Conservation (phyloP, 1,284 basidiomycete genomes). For the Malassezia vespertilionis region DNA sequence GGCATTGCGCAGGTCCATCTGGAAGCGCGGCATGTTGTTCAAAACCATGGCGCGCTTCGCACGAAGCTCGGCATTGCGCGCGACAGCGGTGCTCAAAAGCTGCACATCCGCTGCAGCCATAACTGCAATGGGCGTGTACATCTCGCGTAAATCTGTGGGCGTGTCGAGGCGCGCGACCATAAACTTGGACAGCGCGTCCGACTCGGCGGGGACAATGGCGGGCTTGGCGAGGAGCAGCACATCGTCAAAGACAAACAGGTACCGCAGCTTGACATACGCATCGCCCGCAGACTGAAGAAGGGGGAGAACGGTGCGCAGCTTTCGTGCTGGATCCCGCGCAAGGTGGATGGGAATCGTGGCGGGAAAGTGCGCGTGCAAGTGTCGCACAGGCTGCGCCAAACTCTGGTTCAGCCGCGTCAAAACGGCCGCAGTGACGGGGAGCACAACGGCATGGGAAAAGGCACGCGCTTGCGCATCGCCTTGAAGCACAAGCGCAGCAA, state of each 20-base stretch:
- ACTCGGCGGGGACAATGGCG: slow-evolving; percentile 46
- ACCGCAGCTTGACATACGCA: slow-evolving; percentile 88
- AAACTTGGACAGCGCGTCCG: slow-evolving; percentile 1
- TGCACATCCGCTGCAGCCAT: slow-evolving; percentile 23
- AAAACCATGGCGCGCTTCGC: slow-evolving; percentile 17
- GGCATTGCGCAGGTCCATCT: slow-evolving; percentile 45
- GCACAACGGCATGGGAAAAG: not conserved
- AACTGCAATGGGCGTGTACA: slow-evolving; percentile 1
- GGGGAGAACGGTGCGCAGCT: slow-evolving; percentile 68
- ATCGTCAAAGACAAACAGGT: slow-evolving; percentile 88
- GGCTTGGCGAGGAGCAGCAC: slow-evolving; percentile 68
- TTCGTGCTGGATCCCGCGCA: slow-evolving; percentile 65
- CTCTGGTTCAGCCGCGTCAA: slow-evolving; percentile 34
- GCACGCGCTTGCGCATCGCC: not conserved
- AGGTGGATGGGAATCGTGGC: slow-evolving; percentile 17
- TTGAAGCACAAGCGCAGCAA: not conserved
- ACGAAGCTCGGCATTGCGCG: not conserved
- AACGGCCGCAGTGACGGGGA: slow-evolving; percentile 25
- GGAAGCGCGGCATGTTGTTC: slow-evolving; percentile 51
- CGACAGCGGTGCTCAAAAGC: slow-evolving; percentile 11
- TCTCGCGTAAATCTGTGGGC: slow-evolving; percentile 10
- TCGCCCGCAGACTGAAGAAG: slow-evolving; percentile 86
- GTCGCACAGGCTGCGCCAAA: slow-evolving; percentile 15
- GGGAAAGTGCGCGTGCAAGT: slow-evolving; percentile 7
- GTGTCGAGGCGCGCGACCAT: slow-evolving; percentile 48